phyloP scores from a whole-genome alignment of 345 rosid genomes.

The Murraya paniculata region DNA sequence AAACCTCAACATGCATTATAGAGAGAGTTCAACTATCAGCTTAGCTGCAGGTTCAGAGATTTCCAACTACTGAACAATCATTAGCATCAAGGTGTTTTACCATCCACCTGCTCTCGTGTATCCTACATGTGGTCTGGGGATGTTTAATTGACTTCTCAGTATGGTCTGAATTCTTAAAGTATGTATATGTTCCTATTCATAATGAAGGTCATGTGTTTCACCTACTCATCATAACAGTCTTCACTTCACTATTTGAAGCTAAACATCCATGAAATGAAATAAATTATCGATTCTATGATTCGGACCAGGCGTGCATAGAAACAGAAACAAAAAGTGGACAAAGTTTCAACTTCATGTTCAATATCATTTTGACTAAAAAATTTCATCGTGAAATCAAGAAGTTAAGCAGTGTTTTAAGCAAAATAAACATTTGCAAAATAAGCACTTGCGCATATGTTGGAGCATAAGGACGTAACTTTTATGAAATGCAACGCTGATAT shows the following conservation, averaged over 20 bases:
- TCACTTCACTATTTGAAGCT: neutral
- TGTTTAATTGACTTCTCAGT: neutral
- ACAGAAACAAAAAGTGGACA: neutral
- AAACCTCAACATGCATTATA: neutral
- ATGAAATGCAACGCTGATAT: neutral
- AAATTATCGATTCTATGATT: neutral
- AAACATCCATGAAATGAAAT: neutral
- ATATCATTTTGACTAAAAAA: neutral
- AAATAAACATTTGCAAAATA: neutral
- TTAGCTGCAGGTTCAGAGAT: neutral
- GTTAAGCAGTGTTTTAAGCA: neutral
- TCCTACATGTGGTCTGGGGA: neutral
- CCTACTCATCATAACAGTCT: neutral
- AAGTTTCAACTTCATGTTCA: neutral
- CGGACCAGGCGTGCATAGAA: neutral
- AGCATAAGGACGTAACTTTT: neutral
- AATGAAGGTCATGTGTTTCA: neutral
- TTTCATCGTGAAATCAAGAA: neutral
- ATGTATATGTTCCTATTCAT: neutral
- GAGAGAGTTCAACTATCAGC: neutral
- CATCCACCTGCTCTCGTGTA: neutral
- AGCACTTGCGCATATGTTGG: neutral
- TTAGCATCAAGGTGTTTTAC: neutral
- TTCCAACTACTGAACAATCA: conserved; percentile 3
- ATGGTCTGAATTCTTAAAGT: neutral